Base-by-base conservation (phyloP, 2,329 filamentous ascomycete species). In the Penicillium corylophilum region DNA sequence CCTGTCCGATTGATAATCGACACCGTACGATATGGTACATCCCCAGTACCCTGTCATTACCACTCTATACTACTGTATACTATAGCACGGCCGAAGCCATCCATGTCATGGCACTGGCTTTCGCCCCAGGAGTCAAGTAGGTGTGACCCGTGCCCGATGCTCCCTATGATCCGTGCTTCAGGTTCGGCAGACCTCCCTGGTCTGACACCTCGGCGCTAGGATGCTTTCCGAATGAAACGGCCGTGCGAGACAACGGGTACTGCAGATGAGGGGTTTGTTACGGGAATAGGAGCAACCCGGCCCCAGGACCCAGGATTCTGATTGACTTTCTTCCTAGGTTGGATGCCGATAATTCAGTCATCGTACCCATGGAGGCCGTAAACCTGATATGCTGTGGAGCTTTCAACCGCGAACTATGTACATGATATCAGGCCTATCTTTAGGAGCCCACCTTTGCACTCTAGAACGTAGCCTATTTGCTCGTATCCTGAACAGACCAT, bases 391-490 rank as follows among this genome's bases (percentile, higher is more conserved):
- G n/a, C 36, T 23, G 36, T 22, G 36, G 22, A 23, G 4, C 10
- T 15, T 22, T 13, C 10, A 2, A 22, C 20, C 13, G 13, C 6
- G 36, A 10, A 18, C 20, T 38, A 22, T 7, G 12, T 44, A 22
- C 16, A n/a, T 44, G 18, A 40, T 39, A 33, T 44, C 26, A 26
- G 36, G 20, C 36, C 31, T 28, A 46, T 24, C 31, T 22, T 22
- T 18, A 24, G 3, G 26, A 24, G 15, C 22, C 48, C 43, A 39
- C 29, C 28, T 22, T n/a, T 35, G 18, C 20, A 9, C 15, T 13
- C 18, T 28, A 51, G 51, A 56, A 56, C n/a, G 16, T 42, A 50
- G 51, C 48, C 51, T 51, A 51, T 54, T 54, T 44, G 54, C 41
- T n/a, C n/a, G n/a, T n/a, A n/a, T n/a, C n/a, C n/a, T n/a, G n/a